A percentile compares a stretch with the other conserved stretches of the same genome.
Conservation (phyloP, 2,329 filamentous ascomycete genomes). For the Neonectria magnoliae region DNA sequence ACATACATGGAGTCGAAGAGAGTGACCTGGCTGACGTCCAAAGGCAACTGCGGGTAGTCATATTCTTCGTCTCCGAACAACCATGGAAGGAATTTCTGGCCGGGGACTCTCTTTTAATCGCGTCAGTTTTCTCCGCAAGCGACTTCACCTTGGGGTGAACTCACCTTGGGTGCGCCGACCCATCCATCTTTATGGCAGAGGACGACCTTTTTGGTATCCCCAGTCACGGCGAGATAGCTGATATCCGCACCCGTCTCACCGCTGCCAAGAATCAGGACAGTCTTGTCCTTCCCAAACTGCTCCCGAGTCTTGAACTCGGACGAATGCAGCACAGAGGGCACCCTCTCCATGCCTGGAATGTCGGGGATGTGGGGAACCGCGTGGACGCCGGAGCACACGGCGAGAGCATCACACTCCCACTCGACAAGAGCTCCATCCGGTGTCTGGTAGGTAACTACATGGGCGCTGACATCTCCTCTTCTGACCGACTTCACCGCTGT, state of each 20-base stretch:
- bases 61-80: slow-evolving; percentile 26
- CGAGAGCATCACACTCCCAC: slow-evolving; percentile 55
- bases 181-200: slow-evolving; percentile 55
- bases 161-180: slow-evolving; percentile 34
- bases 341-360: slow-evolving; percentile 49
- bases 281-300: slow-evolving; percentile 51
- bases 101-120: slow-evolving; percentile 3
- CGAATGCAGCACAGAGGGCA: slow-evolving; percentile 52
- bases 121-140: background rate
- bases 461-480: slow-evolving; percentile 31
- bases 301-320: slow-evolving; percentile 52
- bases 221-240: slow-evolving; percentile 53
- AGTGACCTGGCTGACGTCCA: slow-evolving; percentile 51
- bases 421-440: slow-evolving; percentile 17
- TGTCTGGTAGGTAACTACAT: slow-evolving; percentile 37
- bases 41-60: slow-evolving; percentile 19
- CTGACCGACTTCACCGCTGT: slow-evolving; percentile 44
- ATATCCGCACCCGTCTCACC: slow-evolving; percentile 57
- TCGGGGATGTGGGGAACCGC: slow-evolving; percentile 49
- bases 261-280: slow-evolving; percentile 53
- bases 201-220: slow-evolving; percentile 50
- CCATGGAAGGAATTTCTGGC: slow-evolving; percentile 27
- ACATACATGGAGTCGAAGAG: slow-evolving; percentile 57
- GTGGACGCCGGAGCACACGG: slow-evolving; percentile 56
- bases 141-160: background rate